A percentile compares a stretch with the other conserved stretches of the same genome.
Conservation (phyloP, 768 basidiomycete genomes). For the Suillus clintonianus region DNA sequence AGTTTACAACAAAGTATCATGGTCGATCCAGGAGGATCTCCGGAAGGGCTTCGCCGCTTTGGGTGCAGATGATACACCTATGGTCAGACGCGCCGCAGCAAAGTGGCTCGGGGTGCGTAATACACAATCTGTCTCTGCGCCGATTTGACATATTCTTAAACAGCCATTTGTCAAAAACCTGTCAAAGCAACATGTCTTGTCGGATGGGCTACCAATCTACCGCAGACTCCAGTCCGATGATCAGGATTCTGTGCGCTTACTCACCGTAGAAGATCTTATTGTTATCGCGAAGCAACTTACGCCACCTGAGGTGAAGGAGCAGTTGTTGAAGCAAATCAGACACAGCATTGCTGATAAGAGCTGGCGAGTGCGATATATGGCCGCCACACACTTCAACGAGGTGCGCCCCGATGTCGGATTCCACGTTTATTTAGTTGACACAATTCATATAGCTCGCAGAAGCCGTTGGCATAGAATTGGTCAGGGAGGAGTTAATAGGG, state of each 20-base stretch:
- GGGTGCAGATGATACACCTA: slow-evolving; percentile 94
- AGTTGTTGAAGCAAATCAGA: slow-evolving; percentile 85
- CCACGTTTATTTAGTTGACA: neutral
- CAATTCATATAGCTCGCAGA: slow-evolving; percentile 69
- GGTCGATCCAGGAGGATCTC: slow-evolving; percentile 80
- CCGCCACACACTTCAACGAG: slow-evolving; percentile 95
- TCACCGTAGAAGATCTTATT: slow-evolving; percentile 96
- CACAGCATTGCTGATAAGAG: slow-evolving; percentile 92
- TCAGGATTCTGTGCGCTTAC: slow-evolving; percentile 94
- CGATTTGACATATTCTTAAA: slow-evolving; percentile 14
- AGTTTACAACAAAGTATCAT: slow-evolving; percentile 80
- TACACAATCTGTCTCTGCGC: neutral
- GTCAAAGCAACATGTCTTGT: slow-evolving; percentile 75
- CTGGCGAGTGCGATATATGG: slow-evolving; percentile 99
- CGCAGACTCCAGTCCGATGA: slow-evolving; percentile 93
- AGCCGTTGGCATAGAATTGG: slow-evolving; percentile 85
- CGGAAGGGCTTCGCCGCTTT: slow-evolving; percentile 82
- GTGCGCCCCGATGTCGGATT: slow-evolving; percentile 38
- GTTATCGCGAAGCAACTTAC: slow-evolving; percentile 84
- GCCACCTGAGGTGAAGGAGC: slow-evolving; percentile 88
- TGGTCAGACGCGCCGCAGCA: slow-evolving; percentile 95
- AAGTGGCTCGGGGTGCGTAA: slow-evolving; percentile 91
- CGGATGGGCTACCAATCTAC: slow-evolving; percentile 90
- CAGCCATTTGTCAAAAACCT: slow-evolving; percentile 82
- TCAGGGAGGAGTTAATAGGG: slow-evolving; percentile 89